Base-by-base conservation (phyloP, 2,329 filamentous ascomycete genomes). In the Aspergillus eucalypticola region DNA sequence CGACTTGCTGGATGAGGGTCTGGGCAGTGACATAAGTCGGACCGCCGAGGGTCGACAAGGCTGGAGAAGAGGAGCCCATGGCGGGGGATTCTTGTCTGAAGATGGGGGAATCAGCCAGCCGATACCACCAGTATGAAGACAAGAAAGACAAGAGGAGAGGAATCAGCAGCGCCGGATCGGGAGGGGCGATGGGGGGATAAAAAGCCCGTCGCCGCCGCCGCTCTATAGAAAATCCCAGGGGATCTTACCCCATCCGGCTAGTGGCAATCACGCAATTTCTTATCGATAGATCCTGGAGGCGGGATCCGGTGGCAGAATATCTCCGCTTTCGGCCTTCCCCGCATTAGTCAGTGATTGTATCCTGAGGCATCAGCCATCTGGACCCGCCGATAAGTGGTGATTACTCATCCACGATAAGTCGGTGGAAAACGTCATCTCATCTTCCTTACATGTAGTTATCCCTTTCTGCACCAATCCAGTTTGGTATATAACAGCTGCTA, bases 11-110 rank as follows among this genome's bases (percentile, higher is more conserved):
- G 66, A 98, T 90, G 58, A 99, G 86, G 21, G 92, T 88, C 80
- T 99, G 95, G 29, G 92, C 91, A 42, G 94, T 98, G 63, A 94
- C 85, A 79, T 99, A 99, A 58, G 91, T 95, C 67, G 94, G 91
- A 15, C 94, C 95, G 62, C 85, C 88, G 76, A 98, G 90, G 60
- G 81, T 81, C 57, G 79, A 78, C 61, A 86, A 76, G 35, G 80
- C 66, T 59, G 84, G 75, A 62, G 81, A 67, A 27, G 60, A 63
- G 51, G 64, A 69, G 58, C 64, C 71, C 73, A 75, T 75, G 55
- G 59, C 67, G 58, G 25, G 48, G 55, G 64, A 59, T 65, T 65
- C 61, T 66, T 70, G 69, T 67, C 65, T 62, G 56, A 62, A 69
- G 64, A 73, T 60, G 67, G 60, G 60, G 63, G 59, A 29, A 29